Conservation (phyloP, 352 stramenopile species). For the Phytophthora idaei region DNA sequence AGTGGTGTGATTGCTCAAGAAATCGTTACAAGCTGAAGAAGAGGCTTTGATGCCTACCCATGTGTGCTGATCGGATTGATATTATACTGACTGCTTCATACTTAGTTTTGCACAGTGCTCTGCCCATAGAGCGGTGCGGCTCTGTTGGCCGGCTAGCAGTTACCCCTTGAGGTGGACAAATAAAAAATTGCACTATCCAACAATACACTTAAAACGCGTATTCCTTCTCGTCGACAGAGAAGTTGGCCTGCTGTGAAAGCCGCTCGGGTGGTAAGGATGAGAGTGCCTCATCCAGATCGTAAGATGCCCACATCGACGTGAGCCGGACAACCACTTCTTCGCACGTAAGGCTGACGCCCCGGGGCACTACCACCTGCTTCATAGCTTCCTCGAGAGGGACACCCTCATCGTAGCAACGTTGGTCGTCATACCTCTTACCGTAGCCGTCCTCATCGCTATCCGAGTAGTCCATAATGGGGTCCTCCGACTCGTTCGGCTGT, state of each 20-base stretch:
- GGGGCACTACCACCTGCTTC: constrained; percentile 77
- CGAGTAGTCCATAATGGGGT: constrained; percentile 46
- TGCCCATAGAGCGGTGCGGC: constrained; percentile 26
- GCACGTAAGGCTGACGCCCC: constrained; percentile 58
- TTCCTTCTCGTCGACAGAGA: constrained; percentile 46
- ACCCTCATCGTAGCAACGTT: constrained; percentile 69
- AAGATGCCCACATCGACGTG: constrained; percentile 82
- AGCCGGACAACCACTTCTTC: constrained; percentile 80
- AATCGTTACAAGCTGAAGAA: constrained; percentile 6
- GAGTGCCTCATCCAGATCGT: constrained; percentile 64
- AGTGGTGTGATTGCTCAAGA: constrained; percentile 9
- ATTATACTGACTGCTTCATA: constrained; percentile 48
- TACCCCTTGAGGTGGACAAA: constrained; percentile 26
- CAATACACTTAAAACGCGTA: constrained; percentile 41
- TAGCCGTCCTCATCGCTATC: constrained; percentile 51
- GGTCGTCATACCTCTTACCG: constrained; percentile 57
- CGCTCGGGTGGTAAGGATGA: constrained; percentile 53
- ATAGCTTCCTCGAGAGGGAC: constrained; percentile 75
- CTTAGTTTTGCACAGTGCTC: constrained; percentile 42
- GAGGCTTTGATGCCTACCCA: constrained; percentile 5
- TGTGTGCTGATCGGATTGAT: constrained; percentile 30
- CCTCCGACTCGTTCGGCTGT: constrained; percentile 63
- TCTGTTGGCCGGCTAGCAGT: constrained; percentile 30
- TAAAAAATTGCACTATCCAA: constrained; percentile 35
- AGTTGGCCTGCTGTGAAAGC: constrained; percentile 53